Evolutionary conservation across 139 green algal genomes (phyloP).

Genomic region (Coelastrella sp.): DNA sequence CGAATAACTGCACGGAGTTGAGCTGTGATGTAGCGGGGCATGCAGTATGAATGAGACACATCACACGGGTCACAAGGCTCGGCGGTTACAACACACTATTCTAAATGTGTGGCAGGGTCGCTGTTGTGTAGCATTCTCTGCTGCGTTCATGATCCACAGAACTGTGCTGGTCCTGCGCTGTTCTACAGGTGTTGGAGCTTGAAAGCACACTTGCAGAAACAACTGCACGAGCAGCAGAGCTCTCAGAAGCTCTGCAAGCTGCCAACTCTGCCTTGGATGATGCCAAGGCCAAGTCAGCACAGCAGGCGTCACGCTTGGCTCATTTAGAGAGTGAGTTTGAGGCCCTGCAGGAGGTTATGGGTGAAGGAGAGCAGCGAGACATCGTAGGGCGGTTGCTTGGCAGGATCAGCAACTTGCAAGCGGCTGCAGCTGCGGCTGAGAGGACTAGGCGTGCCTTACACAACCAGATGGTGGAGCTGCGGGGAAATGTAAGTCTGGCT

Average conservation of each 20-base stretch:
- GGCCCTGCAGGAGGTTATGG: conserved; percentile 78
- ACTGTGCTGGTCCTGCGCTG: background rate
- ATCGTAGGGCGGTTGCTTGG: conserved; percentile 78
- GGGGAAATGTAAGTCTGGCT: conserved; percentile 83
- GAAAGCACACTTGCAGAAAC: background rate
- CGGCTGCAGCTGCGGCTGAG: conserved; percentile 70
- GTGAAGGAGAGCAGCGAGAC: conserved; percentile 72
- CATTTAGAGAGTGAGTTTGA: conserved; percentile 81
- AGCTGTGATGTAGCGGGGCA: background rate
- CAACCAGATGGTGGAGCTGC: conserved; percentile 90
- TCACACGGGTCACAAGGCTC: no score
- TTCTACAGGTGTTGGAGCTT: conserved; percentile 2
- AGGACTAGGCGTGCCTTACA: conserved; percentile 76
- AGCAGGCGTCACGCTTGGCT: conserved; percentile 58
- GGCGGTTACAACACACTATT: no score
- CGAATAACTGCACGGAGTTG: background rate
- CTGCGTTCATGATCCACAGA: background rate
- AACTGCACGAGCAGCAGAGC: background rate
- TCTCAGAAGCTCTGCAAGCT: conserved; percentile 32
- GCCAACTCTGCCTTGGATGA: conserved; percentile 27
- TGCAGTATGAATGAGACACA: no score
- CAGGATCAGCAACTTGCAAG: conserved; percentile 74
- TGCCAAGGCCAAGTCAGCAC: conserved; percentile 23
- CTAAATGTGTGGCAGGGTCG: no score
- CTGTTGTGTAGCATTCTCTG: no score